Evolutionary conservation across 352 stramenopile genomes (phyloP).

Genomic region (Phytopythium aichiense): DNA sequence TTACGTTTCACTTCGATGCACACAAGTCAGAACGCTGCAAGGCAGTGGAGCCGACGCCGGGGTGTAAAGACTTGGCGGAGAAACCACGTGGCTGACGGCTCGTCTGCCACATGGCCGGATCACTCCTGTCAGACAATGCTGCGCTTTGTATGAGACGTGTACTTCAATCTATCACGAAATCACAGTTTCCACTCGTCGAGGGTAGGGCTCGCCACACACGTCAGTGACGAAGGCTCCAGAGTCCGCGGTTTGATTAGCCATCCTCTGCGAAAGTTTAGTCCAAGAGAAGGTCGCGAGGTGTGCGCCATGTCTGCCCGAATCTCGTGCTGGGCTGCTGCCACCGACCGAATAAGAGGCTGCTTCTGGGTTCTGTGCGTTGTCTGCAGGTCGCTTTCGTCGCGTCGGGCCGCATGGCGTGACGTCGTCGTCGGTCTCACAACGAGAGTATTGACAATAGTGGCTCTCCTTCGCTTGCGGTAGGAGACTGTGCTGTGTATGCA

Average conservation of each 20-base stretch:
- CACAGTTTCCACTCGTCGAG: background rate
- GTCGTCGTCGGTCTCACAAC: too few species aligned
- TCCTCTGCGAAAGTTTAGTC: conserved; percentile 6
- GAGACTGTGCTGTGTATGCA: too few species aligned
- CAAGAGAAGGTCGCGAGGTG: background rate
- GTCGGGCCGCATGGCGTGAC: too few species aligned
- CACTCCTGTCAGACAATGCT: conserved; percentile 10
- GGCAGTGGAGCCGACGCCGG: background rate
- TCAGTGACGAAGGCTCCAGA: background rate
- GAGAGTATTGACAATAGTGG: too few species aligned
- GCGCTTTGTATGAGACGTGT: background rate
- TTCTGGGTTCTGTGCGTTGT: background rate
- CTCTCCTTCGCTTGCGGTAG: too few species aligned
- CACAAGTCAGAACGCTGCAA: background rate
- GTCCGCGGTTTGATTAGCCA: conserved; percentile 5
- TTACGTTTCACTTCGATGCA: background rate
- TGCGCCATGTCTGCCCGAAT: background rate
- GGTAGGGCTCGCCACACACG: conserved; percentile 5
- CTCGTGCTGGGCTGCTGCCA: background rate
- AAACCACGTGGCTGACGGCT: conserved; percentile 6
- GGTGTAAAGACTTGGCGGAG: background rate
- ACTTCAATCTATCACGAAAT: conserved; percentile 20
- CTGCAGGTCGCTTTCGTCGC: too few species aligned
- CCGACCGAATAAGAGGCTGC: background rate
- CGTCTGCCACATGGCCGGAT: conserved; percentile 5